Percentiles rank a stretch among this genome's conserved stretches.
Evolutionary conservation across 305 asterid species (phyloP).

Genomic region (Fraxinus nigra): DNA sequence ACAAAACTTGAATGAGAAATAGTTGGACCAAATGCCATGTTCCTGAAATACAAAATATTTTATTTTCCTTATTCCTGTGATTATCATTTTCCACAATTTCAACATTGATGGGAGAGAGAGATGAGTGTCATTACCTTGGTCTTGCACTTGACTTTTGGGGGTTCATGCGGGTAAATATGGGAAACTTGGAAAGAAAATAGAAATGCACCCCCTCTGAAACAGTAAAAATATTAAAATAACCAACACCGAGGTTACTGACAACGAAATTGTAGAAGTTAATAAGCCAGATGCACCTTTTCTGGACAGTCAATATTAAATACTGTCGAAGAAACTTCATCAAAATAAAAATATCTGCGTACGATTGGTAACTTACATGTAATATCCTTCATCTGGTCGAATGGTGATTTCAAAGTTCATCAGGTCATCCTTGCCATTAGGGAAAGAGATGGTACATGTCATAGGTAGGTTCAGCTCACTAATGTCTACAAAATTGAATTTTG

Average conservation of each 20-base stretch:
- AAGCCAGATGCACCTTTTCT: background rate
- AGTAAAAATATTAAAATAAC: background rate
- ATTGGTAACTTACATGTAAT: conserved; percentile 30
- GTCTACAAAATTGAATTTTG: conserved; percentile 21
- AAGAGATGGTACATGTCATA: conserved; percentile 27
- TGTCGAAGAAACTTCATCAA: background rate
- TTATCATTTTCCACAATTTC: background rate
- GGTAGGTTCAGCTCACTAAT: conserved; percentile 44
- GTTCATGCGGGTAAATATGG: conserved; percentile 83
- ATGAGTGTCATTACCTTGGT: conserved; percentile 57
- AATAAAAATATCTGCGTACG: background rate
- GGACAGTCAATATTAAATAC: background rate
- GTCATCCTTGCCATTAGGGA: conserved; percentile 39
- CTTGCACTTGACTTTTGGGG: conserved; percentile 99
- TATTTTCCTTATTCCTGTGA: background rate
- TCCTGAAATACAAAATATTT: background rate
- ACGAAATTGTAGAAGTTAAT: background rate
- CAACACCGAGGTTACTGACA: background rate
- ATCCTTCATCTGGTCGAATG: conserved; percentile 36
- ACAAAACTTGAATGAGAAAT: background rate
- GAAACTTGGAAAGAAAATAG: conserved; percentile 79
- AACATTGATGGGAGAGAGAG: background rate
- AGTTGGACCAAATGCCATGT: background rate
- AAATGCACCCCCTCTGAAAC: conserved; percentile 73
- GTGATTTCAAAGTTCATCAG: conserved; percentile 38